A percentile compares a stretch with the other conserved stretches of the same genome.
Conservation (phyloP, 306 rosid species). For the Corylus heterophylla region DNA sequence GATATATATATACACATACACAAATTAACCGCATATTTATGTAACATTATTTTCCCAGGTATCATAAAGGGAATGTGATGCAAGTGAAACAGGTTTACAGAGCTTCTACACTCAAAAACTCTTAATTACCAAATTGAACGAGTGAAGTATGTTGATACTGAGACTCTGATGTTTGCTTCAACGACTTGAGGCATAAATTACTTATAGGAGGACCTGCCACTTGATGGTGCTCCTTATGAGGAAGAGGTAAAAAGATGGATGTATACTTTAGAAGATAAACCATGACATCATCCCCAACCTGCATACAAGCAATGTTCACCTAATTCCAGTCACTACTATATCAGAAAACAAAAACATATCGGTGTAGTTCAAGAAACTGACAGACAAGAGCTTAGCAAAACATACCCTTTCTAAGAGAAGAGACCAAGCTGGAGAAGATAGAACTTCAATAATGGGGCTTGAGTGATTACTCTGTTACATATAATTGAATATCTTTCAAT, state of each 20-base stretch:
- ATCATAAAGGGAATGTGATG: not conserved
- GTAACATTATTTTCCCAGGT: not conserved
- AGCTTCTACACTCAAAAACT: conserved; percentile 5
- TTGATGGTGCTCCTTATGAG: conserved; percentile 55
- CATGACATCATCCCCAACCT: conserved; percentile 73
- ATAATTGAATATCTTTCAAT: conserved; percentile 5
- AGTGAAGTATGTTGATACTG: conserved; percentile 29
- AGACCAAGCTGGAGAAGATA: conserved; percentile 64
- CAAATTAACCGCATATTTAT: not conserved
- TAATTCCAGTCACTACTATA: not conserved
- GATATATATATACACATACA: not conserved
- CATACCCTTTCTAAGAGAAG: conserved; percentile 75
- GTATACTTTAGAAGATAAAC: conserved; percentile 47
- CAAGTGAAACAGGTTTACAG: conserved; percentile 1
- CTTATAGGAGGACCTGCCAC: conserved; percentile 66
- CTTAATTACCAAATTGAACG: conserved; percentile 42
- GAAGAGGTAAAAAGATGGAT: conserved; percentile 62
- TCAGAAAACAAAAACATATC: conserved; percentile 2
- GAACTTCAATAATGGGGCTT: conserved; percentile 51
- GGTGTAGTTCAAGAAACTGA: not conserved
- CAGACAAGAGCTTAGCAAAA: not conserved
- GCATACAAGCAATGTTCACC: conserved; percentile 27
- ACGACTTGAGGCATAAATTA: conserved; percentile 36
- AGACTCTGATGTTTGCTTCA: conserved; percentile 26
- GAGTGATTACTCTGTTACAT: conserved; percentile 47